phyloP scores from a whole-genome alignment of 1,284 basidiomycete species.

The Apiotrichum mycotoxinovorans region DNA sequence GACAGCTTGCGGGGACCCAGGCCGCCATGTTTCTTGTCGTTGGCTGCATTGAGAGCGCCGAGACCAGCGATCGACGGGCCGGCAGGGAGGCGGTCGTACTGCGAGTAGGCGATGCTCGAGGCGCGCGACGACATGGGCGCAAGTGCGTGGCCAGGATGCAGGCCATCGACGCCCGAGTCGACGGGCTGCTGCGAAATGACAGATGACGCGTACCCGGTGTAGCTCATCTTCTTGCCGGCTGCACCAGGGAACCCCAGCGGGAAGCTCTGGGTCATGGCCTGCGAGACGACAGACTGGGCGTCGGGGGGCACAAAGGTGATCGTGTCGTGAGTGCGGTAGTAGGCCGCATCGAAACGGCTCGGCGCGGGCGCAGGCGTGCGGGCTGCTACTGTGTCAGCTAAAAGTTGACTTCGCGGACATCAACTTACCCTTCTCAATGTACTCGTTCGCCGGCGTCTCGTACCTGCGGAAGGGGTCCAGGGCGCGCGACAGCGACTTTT shows the following conservation, averaged over 20 bases:
- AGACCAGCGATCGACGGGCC: not conserved
- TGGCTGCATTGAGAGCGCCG: slow-evolving; percentile 2
- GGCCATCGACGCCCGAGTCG: slow-evolving; percentile 62
- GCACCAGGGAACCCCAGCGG: slow-evolving; percentile 65
- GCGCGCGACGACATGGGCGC: slow-evolving; percentile 23
- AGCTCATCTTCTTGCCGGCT: slow-evolving; percentile 57
- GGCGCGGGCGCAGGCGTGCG: slow-evolving; percentile 61
- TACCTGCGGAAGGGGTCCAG: slow-evolving; percentile 88
- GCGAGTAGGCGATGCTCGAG: slow-evolving; percentile 69
- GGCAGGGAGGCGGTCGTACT: slow-evolving; percentile 65
- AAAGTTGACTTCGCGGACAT: not conserved
- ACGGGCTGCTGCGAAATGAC: slow-evolving; percentile 84
- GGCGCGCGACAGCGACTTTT: slow-evolving; percentile 74
- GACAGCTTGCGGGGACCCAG: slow-evolving; percentile 57
- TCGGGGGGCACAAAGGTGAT: slow-evolving; percentile 93
- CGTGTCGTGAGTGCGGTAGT: slow-evolving; percentile 92
- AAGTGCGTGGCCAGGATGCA: slow-evolving; percentile 15
- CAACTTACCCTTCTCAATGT: slow-evolving; percentile 44
- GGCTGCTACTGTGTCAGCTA: slow-evolving; percentile 47
- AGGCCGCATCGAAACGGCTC: slow-evolving; percentile 86
- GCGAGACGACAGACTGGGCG: slow-evolving; percentile 86
- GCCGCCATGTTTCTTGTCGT: slow-evolving; percentile 16
- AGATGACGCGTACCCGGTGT: slow-evolving; percentile 81
- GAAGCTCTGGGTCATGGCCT: slow-evolving; percentile 80
- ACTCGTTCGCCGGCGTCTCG: slow-evolving; percentile 68